Base-by-base conservation (phyloP, 2,329 filamentous ascomycete genomes). In the Aspergillus sojae region DNA sequence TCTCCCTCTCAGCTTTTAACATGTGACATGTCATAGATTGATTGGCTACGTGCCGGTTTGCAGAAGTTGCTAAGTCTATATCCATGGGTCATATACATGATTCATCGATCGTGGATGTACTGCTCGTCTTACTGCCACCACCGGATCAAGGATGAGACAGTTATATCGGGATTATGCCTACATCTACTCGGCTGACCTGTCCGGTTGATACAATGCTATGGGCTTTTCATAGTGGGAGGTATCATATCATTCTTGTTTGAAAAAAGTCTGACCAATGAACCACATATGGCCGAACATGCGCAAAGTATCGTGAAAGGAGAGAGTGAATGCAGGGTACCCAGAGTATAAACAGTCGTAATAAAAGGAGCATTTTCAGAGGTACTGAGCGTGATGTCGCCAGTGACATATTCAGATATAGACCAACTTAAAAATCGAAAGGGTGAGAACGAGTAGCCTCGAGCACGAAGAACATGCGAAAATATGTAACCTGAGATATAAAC, bases 401-500 rank as follows among this genome's bases (percentile, higher is more conserved):
- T 48, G 10, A 21, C 6, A 34, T 53, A 19, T 12, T 32, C 19
- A 32, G 19, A 34, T 53, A 34, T 32, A 32, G 21, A 34, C 16
- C n/a, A 34, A 34, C 14, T 53, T 53, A n/a, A 32, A n/a, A 14
- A 32, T 50, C 43, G 58, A n/a, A 30, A 57, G 26, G 28, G 34
- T 4, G 16, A 39, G 57, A 39, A 54, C 21, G 26, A 58, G 55
- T 39, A 60, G 32, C 46, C 43, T 9, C 12, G 19, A 56, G 34
- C 26, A 54, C 16, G 19, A 36, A 59, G 34, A 26, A 39, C 23
- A 9, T n/a, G 9, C 41, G 26, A 53, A 53, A 66, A 63, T 59
- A 63, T 60, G 36, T 61, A 34, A 60, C 28, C 50, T 61, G 52
- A 57, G 52, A 66, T 68, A 68, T 66, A 26, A 48, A 68, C 67